Evolutionary conservation across 1,284 basidiomycete species (phyloP).

Genomic region (Peniophora sp.): DNA sequence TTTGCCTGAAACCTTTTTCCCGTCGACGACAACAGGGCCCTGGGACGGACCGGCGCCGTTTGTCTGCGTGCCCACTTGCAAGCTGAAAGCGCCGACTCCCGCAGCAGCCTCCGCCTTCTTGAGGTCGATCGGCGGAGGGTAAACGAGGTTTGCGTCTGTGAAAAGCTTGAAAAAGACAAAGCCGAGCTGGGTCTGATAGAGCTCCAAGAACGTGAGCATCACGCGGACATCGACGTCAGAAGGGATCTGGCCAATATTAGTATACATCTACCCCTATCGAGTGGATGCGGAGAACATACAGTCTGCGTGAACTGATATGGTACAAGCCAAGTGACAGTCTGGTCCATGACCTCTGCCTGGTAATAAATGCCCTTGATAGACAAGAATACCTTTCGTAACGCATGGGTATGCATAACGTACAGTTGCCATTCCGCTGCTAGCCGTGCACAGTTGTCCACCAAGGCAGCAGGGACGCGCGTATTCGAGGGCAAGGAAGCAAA

Average conservation of each 20-base stretch:
- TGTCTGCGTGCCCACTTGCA: slow-evolving; percentile 47
- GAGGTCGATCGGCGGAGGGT: slow-evolving; percentile 87
- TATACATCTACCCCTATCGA: background rate
- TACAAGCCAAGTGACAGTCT: slow-evolving; percentile 93
- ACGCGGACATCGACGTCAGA: slow-evolving; percentile 96
- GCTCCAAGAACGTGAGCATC: slow-evolving; percentile 96
- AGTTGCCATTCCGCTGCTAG: slow-evolving; percentile 92
- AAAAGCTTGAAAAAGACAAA: slow-evolving; percentile 98
- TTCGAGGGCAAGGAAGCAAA: slow-evolving; percentile 87
- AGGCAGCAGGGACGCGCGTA: slow-evolving; percentile 72
- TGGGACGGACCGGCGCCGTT: slow-evolving; percentile 22
- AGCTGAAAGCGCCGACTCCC: slow-evolving; percentile 82
- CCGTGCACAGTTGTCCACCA: slow-evolving; percentile 87
- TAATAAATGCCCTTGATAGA: slow-evolving; percentile 99
- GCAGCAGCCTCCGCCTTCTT: slow-evolving; percentile 85
- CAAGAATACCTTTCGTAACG: slow-evolving; percentile 88
- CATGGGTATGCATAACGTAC: slow-evolving; percentile 86
- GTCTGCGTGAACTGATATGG: slow-evolving; percentile 98
- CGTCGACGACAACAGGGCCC: slow-evolving; percentile 42
- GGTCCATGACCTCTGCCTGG: slow-evolving; percentile 91
- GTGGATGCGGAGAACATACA: slow-evolving; percentile 35
- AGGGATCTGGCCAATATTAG: slow-evolving; percentile 59
- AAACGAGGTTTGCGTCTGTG: slow-evolving; percentile 88
- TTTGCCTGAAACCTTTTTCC: slow-evolving; percentile 56
- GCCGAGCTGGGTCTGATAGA: slow-evolving; percentile 94